A percentile compares a stretch with the other conserved stretches of the same genome.
Evolutionary conservation across 2,329 filamentous ascomycete genomes (phyloP).

Genomic region (Gnomoniopsis smithogilvyi): DNA sequence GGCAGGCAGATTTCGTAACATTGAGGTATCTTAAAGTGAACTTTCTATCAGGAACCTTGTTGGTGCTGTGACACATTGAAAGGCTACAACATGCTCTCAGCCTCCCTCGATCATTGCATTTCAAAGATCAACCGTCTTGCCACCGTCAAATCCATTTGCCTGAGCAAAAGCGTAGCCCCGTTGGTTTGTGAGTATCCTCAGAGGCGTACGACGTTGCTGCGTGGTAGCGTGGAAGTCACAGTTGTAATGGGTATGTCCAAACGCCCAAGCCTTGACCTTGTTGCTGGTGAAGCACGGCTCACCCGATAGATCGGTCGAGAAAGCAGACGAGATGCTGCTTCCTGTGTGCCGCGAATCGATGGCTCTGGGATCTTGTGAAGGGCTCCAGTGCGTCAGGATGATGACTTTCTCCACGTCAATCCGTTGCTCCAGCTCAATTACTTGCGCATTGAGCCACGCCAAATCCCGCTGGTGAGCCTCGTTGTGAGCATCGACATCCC

Average conservation of each 20-base stretch:
- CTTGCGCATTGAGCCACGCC: conserved; percentile 39
- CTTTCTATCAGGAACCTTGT: too few relatives aligned
- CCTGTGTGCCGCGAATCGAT: conserved; percentile 31
- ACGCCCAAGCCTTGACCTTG: conserved; percentile 41
- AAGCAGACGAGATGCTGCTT: conserved; percentile 26
- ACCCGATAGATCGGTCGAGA: conserved; percentile 36
- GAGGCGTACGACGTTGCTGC: neutral
- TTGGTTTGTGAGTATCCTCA: conserved; percentile 22
- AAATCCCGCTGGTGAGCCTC: conserved; percentile 36
- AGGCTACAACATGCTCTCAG: too few relatives aligned
- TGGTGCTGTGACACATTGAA: too few relatives aligned
- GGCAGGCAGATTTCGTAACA: too few relatives aligned
- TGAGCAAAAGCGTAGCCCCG: conserved; percentile 21
- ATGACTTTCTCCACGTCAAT: conserved; percentile 26
- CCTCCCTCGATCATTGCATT: too few relatives aligned
- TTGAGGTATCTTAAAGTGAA: too few relatives aligned
- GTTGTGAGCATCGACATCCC: conserved; percentile 36
- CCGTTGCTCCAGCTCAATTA: conserved; percentile 24
- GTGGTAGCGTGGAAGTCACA: conserved; percentile 33
- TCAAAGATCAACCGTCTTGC: neutral
- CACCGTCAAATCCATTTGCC: neutral
- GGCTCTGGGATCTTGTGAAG: conserved; percentile 28
- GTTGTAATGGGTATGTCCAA: conserved; percentile 48
- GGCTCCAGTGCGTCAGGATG: conserved; percentile 42
- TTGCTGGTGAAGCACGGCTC: conserved; percentile 33